Evolutionary conservation across 2,329 filamentous ascomycete species (phyloP).

Genomic region (Penicillium janthinellum): DNA sequence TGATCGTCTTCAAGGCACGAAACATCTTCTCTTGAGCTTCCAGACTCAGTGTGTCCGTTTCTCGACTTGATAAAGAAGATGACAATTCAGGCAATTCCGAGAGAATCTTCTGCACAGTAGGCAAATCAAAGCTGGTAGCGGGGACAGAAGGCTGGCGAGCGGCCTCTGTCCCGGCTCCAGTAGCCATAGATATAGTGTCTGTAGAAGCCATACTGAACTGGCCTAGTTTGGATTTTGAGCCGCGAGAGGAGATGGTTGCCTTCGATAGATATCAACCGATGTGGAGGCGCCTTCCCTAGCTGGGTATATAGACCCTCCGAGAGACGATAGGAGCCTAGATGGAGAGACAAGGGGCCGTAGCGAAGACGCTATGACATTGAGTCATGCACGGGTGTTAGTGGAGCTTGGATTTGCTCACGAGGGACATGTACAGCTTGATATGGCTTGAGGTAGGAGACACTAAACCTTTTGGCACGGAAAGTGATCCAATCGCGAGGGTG

Average conservation of each 20-base stretch:
- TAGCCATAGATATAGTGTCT: constrained; percentile 16
- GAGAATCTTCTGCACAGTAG: constrained; percentile 31
- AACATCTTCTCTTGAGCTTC: constrained; percentile 41
- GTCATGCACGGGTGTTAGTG: background rate
- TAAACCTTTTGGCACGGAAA: constrained; percentile 1
- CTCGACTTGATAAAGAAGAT: constrained; percentile 23
- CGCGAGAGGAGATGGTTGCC: constrained; percentile 9
- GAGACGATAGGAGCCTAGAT: constrained; percentile 1
- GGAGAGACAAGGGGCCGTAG: background rate
- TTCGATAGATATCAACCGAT: constrained; percentile 1
- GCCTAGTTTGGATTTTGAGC: background rate
- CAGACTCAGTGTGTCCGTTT: constrained; percentile 19
- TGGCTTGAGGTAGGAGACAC: background rate
- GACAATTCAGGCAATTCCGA: constrained; percentile 24
- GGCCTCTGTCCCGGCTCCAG: constrained; percentile 5
- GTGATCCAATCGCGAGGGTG: constrained; percentile 6
- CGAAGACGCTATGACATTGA: background rate
- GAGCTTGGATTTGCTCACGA: background rate
- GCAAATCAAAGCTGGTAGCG: constrained; percentile 22
- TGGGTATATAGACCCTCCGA: background rate
- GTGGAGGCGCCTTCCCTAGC: constrained; percentile 2
- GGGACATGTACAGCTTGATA: background rate
- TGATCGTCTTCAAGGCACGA: constrained; percentile 32
- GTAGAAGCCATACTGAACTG: constrained; percentile 19
- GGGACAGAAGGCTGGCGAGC: constrained; percentile 3